Base-by-base conservation (phyloP, 768 basidiomycete genomes). In the Hysterangium stoloniferum region DNA sequence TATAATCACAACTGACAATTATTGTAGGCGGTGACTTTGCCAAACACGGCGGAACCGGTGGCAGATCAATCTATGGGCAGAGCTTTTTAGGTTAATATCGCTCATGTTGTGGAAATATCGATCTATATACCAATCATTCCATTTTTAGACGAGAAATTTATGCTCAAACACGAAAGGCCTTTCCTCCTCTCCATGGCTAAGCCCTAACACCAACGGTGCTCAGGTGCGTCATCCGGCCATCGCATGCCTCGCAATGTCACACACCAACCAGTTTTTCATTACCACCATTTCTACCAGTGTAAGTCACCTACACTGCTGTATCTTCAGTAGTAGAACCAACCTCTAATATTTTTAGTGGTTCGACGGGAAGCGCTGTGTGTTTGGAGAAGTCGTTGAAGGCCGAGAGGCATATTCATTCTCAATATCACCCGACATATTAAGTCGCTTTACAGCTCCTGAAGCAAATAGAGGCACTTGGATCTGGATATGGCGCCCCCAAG, bases 101-200 rank as follows among this genome's bases (percentile, higher is more conserved):
- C 58, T 33, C 19, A n/a, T n/a, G 24, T 53, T 47, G 17, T 17
- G 15, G 24, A 11, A 22, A 24, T 25, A 34, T 37, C 50, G 11
- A 9, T n/a, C n/a, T n/a, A 32, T n/a, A 12, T 41, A 13, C 22
- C 32, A 35, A 46, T 27, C 24, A 25, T 13, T 31, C 48, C n/a
- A 4, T 38, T 22, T 41, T 11, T 54, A 77, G 84, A 86, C 54
- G 84, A 88, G 68, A 87, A 80, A 69, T 89, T 88, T 65, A 62
- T 70, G 50, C 62, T 77, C 52, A 73, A 70, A 54, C 87, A 89
- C 64, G 65, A 67, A 57, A 77, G 75, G 59, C 77, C 80, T 7
- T 82, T 77, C 59, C 66, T 86, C 19, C 74, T 90, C 55, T 85
- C 84, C 35, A 88, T 89, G 86, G 94, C 94, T 33, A 96, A 88